A percentile compares a stretch with the other conserved stretches of the same genome.
Conservation (phyloP, 805 yeast species). For the Debaryomyces castellii region DNA sequence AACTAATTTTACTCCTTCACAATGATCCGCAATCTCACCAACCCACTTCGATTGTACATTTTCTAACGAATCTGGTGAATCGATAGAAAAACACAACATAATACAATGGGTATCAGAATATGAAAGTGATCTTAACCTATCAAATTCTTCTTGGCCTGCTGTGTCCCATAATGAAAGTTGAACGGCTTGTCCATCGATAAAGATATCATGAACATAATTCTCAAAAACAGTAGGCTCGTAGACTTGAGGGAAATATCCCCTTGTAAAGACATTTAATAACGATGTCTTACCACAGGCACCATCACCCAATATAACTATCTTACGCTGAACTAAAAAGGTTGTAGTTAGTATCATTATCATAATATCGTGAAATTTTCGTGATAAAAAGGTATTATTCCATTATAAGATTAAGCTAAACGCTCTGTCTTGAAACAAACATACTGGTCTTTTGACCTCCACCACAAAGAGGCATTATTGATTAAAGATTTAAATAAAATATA, state of each 20-base stretch:
- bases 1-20: conserved; percentile 93
- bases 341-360: conserved; percentile 6
- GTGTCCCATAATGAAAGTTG: conserved; percentile 97
- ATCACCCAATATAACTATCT: conserved; percentile 92
- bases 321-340: conserved; percentile 65
- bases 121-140: conserved; percentile 85
- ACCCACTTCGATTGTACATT: conserved; percentile 97
- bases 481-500: not conserved
- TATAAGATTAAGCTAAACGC: no score
- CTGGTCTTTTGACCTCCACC: conserved; percentile 43
- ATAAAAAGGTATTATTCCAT: no score
- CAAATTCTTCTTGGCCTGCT: conserved; percentile 98
- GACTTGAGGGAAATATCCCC: conserved; percentile 97
- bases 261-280: conserved; percentile 87
- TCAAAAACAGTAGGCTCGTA: conserved; percentile 98
- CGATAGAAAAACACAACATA: conserved; percentile 94
- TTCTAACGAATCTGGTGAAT: conserved; percentile 89
- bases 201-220: conserved; percentile 94
- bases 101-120: conserved; percentile 96
- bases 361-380: no score
- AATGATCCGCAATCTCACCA: conserved; percentile 93
- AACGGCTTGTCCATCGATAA: conserved; percentile 89
- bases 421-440: conserved; percentile 21
- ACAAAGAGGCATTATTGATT: conserved; percentile 38
- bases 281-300: conserved; percentile 99